Base-by-base conservation (phyloP, 1,284 basidiomycete genomes). In the Ceraceosorus bombacis region DNA sequence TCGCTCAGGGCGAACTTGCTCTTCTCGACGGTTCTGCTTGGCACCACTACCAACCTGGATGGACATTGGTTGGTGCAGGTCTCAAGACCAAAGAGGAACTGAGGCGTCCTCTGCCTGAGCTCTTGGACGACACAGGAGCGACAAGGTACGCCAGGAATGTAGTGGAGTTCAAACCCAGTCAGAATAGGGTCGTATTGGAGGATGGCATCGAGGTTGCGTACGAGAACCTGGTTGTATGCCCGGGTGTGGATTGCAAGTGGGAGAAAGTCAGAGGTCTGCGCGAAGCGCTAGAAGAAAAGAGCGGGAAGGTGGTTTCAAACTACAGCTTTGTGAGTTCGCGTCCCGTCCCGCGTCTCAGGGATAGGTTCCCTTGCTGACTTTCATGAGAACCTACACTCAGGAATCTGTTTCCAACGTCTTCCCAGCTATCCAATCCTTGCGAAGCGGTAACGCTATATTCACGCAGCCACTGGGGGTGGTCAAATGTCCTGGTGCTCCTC, bases 391-490 rank as follows among this genome's bases (percentile, higher is more conserved):
- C 53, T 13, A 51, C 53, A 36, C 17, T 27, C 53, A 57, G 55
- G 53, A 73, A 59, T 63, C 71, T 3, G 69, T 68, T 54, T 65
- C 67, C 60, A 66, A 73, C 59, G 66, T 74, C 5, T 74, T 67
- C 48, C 60, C 63, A 58, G 65, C 64, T 49, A 69, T 75, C 50
- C 51, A 86, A 0, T 89, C 82, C 7, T 82, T 93, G 65, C 83
- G 86, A 55, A 81, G 82, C 5, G 92, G 90, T 15, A 85, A 86
- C 57, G 92, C 93, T 2, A 84, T 98, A 72, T 97, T 98, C 80
- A 97, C 94, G 0, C 94, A 97, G 78, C 94, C 93, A 39, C 85
- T 87, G n/a, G 91, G 93, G 27, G 81, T 90, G 36, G 85, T 97
- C 78, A 97, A 97, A 80, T 97, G 93, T 77, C 89, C 92, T 57